Evolutionary conservation across 345 rosid species (phyloP).

Genomic region (Orychophragmus violaceus): DNA sequence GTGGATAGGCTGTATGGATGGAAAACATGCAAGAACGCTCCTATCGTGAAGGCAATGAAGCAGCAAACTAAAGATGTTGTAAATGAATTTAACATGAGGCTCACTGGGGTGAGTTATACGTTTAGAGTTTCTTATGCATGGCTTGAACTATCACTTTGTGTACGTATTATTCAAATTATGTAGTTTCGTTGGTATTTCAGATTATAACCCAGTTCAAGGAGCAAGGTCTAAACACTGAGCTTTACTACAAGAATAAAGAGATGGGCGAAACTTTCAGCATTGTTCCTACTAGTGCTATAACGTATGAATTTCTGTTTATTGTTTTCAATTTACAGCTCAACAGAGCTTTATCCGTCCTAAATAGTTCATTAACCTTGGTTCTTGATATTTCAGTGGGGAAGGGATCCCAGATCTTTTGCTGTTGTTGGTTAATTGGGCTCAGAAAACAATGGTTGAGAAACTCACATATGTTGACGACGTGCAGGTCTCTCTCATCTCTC

Average conservation of each 20-base stretch:
- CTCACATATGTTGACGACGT: conserved; percentile 74
- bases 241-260: conserved; percentile 81
- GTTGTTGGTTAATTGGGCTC: conserved; percentile 82
- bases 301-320: conserved; percentile 32
- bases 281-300: conserved; percentile 92
- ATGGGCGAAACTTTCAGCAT: conserved; percentile 76
- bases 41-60: conserved; percentile 63
- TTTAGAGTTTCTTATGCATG: background rate
- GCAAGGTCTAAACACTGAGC: conserved; percentile 87
- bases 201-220: conserved; percentile 70
- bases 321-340: background rate
- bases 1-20: conserved; percentile 94
- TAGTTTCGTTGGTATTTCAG: conserved; percentile 31
- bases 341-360: conserved; percentile 8
- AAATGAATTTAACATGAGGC: conserved; percentile 68
- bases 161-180: background rate
- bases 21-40: conserved; percentile 73
- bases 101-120: conserved; percentile 43
- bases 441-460: conserved; percentile 93
- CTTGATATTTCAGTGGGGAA: conserved; percentile 61
- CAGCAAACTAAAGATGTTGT: conserved; percentile 61
- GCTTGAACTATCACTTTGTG: background rate
- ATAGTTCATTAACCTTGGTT: conserved; percentile 20
- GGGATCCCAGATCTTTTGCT: conserved; percentile 87
- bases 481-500: conserved; percentile 42